A percentile compares a stretch with the other conserved stretches of the same genome.
Evolutionary conservation across 345 rosid species (phyloP).

Genomic region (Ricinus communis): DNA sequence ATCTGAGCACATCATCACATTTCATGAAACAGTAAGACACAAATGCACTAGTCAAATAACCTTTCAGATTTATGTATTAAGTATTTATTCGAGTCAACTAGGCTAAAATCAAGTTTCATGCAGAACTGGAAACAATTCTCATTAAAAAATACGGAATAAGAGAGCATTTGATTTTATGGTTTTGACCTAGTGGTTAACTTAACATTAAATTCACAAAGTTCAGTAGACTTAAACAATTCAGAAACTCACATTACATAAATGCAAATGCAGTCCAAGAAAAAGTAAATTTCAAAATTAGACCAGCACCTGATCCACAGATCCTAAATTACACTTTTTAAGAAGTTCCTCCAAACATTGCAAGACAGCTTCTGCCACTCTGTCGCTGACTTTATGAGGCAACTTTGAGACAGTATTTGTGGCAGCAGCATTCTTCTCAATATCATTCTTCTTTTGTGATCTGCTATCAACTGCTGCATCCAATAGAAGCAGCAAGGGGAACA

Average conservation of each 20-base stretch:
- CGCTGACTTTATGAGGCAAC: constrained; percentile 51
- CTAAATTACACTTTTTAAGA: constrained; percentile 57
- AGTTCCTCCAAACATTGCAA: constrained; percentile 82
- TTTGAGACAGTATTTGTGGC: constrained; percentile 1
- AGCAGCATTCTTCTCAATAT: constrained; percentile 14
- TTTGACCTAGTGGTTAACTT: too few relatives aligned
- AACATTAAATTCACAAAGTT: too few relatives aligned
- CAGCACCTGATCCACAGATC: constrained; percentile 70
- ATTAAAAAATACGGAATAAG: too few relatives aligned
- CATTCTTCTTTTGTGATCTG: constrained; percentile 40
- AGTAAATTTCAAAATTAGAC: neutral
- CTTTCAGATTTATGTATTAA: neutral
- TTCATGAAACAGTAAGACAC: neutral
- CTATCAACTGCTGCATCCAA: constrained; percentile 69
- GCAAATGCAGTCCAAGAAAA: neutral
- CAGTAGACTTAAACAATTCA: neutral
- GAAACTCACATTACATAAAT: too few relatives aligned
- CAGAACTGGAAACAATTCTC: too few relatives aligned
- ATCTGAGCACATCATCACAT: constrained; percentile 44
- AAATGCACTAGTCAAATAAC: neutral
- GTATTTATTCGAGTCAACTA: too few relatives aligned
- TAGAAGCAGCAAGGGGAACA: constrained; percentile 79
- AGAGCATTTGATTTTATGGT: too few relatives aligned
- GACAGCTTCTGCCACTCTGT: constrained; percentile 75
- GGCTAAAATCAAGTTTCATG: too few relatives aligned